Base-by-base conservation (phyloP, 192 early-diverging fungal genomes). In the Coemansia sp. region DNA sequence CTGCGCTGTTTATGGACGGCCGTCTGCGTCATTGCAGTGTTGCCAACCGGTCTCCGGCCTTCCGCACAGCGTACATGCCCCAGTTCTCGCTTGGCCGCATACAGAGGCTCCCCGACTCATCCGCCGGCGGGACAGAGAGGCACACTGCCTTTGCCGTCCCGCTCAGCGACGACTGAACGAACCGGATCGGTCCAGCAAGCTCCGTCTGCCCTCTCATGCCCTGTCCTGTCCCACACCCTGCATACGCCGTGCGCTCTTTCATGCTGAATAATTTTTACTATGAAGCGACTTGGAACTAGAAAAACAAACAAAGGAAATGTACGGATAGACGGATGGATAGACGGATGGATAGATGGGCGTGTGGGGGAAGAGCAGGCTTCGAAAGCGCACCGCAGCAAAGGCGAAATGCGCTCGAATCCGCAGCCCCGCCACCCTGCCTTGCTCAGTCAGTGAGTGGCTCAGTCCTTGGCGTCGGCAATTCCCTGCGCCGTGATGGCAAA, bases 401-500 rank as follows among this genome's bases (percentile, higher is more conserved):
- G 27, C 23, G 27, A 44, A 44, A 44, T 37, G 30, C 4, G 13
- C 46, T 32, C n/a, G n/a, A n/a, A n/a, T n/a, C n/a, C n/a, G n/a
- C n/a, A n/a, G n/a, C n/a, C n/a, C n/a, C n/a, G n/a, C n/a, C n/a
- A n/a, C n/a, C n/a, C n/a, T n/a, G n/a, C n/a, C n/a, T n/a, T n/a
- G n/a, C n/a, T n/a, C n/a, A n/a, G n/a, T n/a, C n/a, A n/a, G n/a
- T n/a, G n/a, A 32, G 30, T 32, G 11, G 17, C 27, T 58, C 69
- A 85, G 54, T 95, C 91, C 40, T 87, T 87, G 14, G 91, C 78
- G 57, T 97, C 92, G 4, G 76, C 87, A 66, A 93, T 95, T 37
- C 95, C 95, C 55, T 94, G 86, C 20, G 78, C 76, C 14, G 82
- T 81, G 55, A 98, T 98, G 17, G 91, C 82, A 80, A 98, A 98